A percentile compares a stretch with the other conserved stretches of the same genome.
Conservation (phyloP, 129 eudicot genomes). For the Artemisia argyi region DNA sequence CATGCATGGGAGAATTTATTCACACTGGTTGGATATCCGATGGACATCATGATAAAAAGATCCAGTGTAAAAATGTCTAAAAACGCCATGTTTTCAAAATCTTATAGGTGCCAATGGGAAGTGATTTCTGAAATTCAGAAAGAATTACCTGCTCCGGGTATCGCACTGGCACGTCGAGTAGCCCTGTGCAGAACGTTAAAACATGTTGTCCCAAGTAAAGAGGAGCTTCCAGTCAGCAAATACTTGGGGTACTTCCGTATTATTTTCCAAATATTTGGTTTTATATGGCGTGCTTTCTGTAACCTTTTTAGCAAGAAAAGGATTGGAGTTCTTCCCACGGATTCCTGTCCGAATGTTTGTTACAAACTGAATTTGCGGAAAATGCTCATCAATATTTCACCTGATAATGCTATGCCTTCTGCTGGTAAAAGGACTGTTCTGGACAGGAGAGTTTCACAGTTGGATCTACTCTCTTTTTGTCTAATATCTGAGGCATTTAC, state of each 20-base stretch:
- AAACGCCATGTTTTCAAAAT: constrained; percentile 38
- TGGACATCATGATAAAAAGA: constrained; percentile 36
- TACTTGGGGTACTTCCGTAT: constrained; percentile 30
- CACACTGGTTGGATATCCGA: constrained; percentile 64
- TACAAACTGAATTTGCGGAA: constrained; percentile 50
- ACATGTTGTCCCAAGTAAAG: constrained; percentile 22
- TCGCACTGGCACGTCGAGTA: constrained; percentile 65
- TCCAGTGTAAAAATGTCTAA: constrained; percentile 45
- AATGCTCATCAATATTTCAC: constrained; percentile 44
- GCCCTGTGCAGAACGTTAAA: constrained; percentile 49
- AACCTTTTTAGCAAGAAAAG: constrained; percentile 28
- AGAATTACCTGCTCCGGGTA: constrained; percentile 61
- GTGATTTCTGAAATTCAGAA: constrained; percentile 64
- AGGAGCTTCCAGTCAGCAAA: constrained; percentile 24
- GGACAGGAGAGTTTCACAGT: constrained; percentile 29
- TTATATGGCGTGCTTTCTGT: constrained; percentile 39
- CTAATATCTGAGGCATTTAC: constrained; percentile 43
- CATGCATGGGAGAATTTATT: constrained; percentile 60
- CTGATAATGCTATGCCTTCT: constrained; percentile 37
- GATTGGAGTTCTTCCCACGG: constrained; percentile 16
- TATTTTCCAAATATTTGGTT: constrained; percentile 36
- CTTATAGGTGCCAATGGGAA: constrained; percentile 52
- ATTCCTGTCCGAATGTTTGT: constrained; percentile 33
- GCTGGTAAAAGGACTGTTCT: constrained; percentile 25
- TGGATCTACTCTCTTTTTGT: constrained; percentile 49